Evolutionary conservation across 2,329 filamentous ascomycete genomes (phyloP).

Genomic region (Pseudocercospora cruenta): DNA sequence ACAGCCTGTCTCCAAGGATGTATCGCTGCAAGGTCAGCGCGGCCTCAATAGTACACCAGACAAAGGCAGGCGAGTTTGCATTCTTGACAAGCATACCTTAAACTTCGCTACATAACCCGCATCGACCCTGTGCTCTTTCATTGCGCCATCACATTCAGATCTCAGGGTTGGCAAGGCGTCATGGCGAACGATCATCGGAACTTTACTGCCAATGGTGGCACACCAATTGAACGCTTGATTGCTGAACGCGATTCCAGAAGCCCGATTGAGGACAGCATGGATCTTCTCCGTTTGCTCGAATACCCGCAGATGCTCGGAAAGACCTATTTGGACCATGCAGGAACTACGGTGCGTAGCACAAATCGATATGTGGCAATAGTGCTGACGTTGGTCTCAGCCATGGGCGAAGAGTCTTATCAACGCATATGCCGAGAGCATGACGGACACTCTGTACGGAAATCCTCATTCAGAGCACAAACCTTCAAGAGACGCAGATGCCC

Average conservation of each 20-base stretch:
- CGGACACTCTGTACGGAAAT: constrained; percentile 78
- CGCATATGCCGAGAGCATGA: constrained; percentile 74
- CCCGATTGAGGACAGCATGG: constrained; percentile 44
- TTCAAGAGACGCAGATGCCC: constrained; percentile 73
- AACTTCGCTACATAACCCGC: background rate
- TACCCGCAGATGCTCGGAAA: constrained; percentile 46
- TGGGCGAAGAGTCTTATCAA: constrained; percentile 72
- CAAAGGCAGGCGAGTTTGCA: background rate
- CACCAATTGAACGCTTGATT: constrained; percentile 13
- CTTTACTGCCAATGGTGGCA: constrained; percentile 9
- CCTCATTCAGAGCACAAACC: constrained; percentile 83
- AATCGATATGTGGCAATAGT: background rate
- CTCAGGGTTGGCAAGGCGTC: constrained; percentile 4
- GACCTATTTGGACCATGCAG: constrained; percentile 85
- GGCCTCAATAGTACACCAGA: background rate
- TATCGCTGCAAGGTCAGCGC: background rate
- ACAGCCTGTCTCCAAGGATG: background rate
- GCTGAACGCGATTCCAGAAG: constrained; percentile 19
- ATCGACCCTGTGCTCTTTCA: constrained; percentile 3
- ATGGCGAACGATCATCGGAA: constrained; percentile 7
- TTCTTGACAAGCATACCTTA: background rate
- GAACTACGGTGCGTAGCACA: constrained; percentile 61
- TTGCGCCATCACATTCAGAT: constrained; percentile 1
- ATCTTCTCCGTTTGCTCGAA: constrained; percentile 49
- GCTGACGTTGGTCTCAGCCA: constrained; percentile 7